Base-by-base conservation (phyloP, 1,284 basidiomycete species). In the Apiotrichum domesticum region DNA sequence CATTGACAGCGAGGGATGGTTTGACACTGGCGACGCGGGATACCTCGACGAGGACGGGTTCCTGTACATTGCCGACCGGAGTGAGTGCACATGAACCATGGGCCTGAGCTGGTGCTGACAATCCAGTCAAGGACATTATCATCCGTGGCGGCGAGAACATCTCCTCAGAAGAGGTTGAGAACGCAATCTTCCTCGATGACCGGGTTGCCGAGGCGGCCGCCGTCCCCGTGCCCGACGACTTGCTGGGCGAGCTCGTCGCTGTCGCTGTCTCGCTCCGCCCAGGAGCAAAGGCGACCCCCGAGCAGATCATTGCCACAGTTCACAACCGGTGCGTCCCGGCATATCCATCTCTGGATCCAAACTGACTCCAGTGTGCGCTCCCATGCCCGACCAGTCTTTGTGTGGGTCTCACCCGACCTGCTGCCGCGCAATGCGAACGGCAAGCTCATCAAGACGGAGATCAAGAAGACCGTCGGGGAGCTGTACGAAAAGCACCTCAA, bases 91-190 rank as follows among this genome's bases (percentile, higher is more conserved):
- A 13, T 9, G 8, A 8, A 13, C 37, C 8, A 39, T 13, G 37
- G 37, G 37, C 37, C 13, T 21, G 21, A 21, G 21, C 37, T 13
- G 37, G 7, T 39, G 40, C 46, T 54, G n/a, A 49, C 46, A 39
- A 49, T 9, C 71, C 46, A 52, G 51, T 60, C 47, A 56, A 60
- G 49, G 71, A 72, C 55, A 66, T 70, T 41, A 72, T 71, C 46
- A 70, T 70, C 32, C 70, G 71, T 8, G 72, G 71, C 34, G 70
- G 70, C 4, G 71, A 73, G 59, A 72, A 75, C 52, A 72, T 75
- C 55, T 55, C 68, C 0, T 71, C 69, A 3, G 58, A 65, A 10
- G 70, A 72, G 41, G 66, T 75, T 14, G 73, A 75, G 59, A 73
- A 75, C 54, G 73, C 68, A 9, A 41, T 75, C 21, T 73, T 63